These are phyloP conservation scores for Amauroascus niger DNA, from an alignment of 2,329 filamentous ascomycete species.

Conservation along the genomic window DNA sequence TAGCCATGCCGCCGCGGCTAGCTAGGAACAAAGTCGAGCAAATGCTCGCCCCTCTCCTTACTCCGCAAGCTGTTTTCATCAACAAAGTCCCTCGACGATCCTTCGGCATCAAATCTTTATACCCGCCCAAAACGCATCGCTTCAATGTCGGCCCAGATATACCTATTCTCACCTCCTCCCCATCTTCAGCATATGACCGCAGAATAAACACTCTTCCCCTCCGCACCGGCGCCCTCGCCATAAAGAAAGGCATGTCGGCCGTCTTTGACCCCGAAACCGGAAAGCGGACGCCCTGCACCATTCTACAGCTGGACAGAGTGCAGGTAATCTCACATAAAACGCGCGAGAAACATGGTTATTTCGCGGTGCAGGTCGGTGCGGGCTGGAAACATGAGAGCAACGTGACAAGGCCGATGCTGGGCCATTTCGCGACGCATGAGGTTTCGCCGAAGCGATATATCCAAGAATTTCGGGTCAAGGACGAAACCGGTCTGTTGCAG, in stretches of 20 bases:
- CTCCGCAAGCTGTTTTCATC: not conserved
- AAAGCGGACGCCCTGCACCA: slow-evolving; percentile 72
- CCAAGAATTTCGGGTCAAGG: slow-evolving; percentile 76
- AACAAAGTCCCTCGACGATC: slow-evolving; percentile 22
- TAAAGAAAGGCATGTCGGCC: slow-evolving; percentile 94
- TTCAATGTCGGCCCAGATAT: slow-evolving; percentile 46
- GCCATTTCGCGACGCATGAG: slow-evolving; percentile 74
- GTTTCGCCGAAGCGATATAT: slow-evolving; percentile 76
- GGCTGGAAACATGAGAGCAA: slow-evolving; percentile 66
- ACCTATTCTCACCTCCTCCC: slow-evolving; percentile 46
- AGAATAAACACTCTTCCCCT: slow-evolving; percentile 50
- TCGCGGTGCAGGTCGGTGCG: slow-evolving; percentile 78
- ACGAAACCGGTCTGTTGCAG: slow-evolving; percentile 59
- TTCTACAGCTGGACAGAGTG: slow-evolving; percentile 85
- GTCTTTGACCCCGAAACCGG: slow-evolving; percentile 69
- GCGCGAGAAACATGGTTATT: slow-evolving; percentile 72
- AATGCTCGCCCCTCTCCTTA: slow-evolving; percentile 18
- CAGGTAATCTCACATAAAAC: slow-evolving; percentile 86
- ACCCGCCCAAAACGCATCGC: slow-evolving; percentile 42
- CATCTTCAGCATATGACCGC: slow-evolving; percentile 50
- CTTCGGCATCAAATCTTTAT: slow-evolving; percentile 50
- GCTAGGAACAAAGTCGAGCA: slow-evolving; percentile 27
- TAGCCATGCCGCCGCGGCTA: slow-evolving; percentile 31
- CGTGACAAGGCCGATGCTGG: slow-evolving; percentile 70
- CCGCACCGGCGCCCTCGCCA: slow-evolving; percentile 71